Evolutionary conservation across 2,329 filamentous ascomycete species (phyloP).

Genomic region (Fusarium burgessii): DNA sequence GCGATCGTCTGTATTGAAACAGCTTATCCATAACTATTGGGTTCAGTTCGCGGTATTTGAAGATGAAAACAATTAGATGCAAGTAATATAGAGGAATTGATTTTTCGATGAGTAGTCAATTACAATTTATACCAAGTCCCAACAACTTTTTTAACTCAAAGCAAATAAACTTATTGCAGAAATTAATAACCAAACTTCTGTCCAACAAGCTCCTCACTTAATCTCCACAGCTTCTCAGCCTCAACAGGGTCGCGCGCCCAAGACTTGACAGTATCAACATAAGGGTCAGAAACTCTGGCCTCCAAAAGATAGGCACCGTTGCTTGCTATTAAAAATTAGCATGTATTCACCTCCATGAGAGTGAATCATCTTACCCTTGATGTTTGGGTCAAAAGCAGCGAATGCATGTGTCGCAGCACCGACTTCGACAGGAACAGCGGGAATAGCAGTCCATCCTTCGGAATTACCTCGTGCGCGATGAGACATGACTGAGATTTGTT

Average conservation of each 20-base stretch:
- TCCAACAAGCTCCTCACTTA: constrained; percentile 60
- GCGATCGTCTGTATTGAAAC: no score
- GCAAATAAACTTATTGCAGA: neutral
- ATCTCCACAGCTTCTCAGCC: constrained; percentile 59
- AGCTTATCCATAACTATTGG: no score
- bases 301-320: constrained; percentile 52
- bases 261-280: constrained; percentile 45
- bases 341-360: fast-evolving
- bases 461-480: constrained; percentile 43
- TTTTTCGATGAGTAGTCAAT: neutral
- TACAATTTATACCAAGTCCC: neutral
- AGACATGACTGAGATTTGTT: constrained; percentile 6
- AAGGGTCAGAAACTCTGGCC: constrained; percentile 50
- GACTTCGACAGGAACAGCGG: constrained; percentile 43
- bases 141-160: no score
- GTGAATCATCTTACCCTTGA: constrained; percentile 37
- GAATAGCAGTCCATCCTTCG: constrained; percentile 38
- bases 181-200: constrained; percentile 53
- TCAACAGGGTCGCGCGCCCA: constrained; percentile 50
- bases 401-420: constrained; percentile 52
- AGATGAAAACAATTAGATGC: no score
- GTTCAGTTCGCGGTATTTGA: no score
- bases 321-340: constrained; percentile 35
- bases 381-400: constrained; percentile 54
- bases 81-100: neutral